phyloP scores from a whole-genome alignment of 352 stramenopile species.

The Pythium rishiriense region DNA sequence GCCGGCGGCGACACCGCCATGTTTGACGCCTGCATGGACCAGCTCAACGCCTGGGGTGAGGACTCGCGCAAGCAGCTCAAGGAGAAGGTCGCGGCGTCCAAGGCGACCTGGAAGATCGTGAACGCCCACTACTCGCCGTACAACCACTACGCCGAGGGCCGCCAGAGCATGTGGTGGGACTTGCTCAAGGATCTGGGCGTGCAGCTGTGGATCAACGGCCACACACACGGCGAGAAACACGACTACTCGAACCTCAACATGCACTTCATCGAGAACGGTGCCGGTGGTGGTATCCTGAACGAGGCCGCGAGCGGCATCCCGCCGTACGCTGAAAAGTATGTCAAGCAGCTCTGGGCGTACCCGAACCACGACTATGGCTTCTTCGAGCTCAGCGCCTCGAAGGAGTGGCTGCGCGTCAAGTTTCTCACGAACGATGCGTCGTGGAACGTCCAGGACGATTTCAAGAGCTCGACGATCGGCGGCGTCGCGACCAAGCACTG shows the following conservation, averaged over 20 bases:
- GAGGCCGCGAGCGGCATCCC: conserved; percentile 69
- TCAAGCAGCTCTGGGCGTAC: conserved; percentile 69
- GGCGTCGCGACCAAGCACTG: conserved; percentile 70
- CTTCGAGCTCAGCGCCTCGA: conserved; percentile 59
- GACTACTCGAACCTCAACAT: conserved; percentile 62
- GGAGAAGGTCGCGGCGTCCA: conserved; percentile 56
- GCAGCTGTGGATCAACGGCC: conserved; percentile 68
- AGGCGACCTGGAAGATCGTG: conserved; percentile 81
- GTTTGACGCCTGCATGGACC: conserved; percentile 74
- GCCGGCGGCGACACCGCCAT: conserved; percentile 52
- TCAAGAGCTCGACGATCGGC: conserved; percentile 45
- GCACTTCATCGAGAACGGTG: conserved; percentile 81
- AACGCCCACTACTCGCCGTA: conserved; percentile 86
- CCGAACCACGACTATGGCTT: conserved; percentile 70
- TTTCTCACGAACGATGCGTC: conserved; percentile 70
- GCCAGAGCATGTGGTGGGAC: conserved; percentile 53
- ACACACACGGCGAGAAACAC: conserved; percentile 78
- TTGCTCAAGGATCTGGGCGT: conserved; percentile 55
- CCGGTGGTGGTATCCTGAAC: conserved; percentile 70
- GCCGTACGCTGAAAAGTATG: conserved; percentile 51
- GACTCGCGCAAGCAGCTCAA: conserved; percentile 57
- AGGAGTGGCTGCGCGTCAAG: conserved; percentile 57
- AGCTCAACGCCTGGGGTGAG: conserved; percentile 55
- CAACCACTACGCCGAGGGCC: conserved; percentile 62
- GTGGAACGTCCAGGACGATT: conserved; percentile 55